phyloP scores from a whole-genome alignment of 371 early-diverging fungal species.

The Gilbertella persicaria region DNA sequence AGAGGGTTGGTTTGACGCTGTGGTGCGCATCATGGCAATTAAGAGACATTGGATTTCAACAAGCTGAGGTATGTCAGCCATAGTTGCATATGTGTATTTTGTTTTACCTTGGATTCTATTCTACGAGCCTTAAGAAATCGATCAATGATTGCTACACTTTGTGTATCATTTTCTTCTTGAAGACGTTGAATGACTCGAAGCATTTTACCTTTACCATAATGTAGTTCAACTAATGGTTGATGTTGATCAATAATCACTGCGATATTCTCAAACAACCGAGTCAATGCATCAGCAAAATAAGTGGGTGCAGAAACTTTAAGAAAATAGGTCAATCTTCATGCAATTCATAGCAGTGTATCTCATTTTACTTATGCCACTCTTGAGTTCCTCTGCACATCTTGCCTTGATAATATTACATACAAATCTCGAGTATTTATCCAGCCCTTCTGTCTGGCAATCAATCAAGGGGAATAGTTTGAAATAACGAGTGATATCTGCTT shows the following conservation, averaged over 20 bases:
- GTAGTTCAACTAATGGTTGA: conserved; percentile 74
- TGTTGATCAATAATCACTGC: conserved; percentile 86
- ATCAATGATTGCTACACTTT: conserved; percentile 75
- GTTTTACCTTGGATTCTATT: conserved; percentile 40
- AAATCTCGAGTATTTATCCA: conserved; percentile 85
- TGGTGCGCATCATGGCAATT: conserved; percentile 35
- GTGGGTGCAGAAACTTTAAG: conserved; percentile 46
- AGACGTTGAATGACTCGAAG: conserved; percentile 82
- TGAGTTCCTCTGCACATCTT: conserved; percentile 69
- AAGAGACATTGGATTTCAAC: conserved; percentile 44
- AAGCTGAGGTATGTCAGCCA: conserved; percentile 17
- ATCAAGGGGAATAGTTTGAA: conserved; percentile 90
- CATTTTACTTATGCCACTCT: conserved; percentile 38
- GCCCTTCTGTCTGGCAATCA: conserved; percentile 77
- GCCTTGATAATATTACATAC: conserved; percentile 76
- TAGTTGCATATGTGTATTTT: neutral
- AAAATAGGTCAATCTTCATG: conserved; percentile 12
- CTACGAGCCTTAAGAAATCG: conserved; percentile 57
- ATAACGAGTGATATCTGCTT: conserved; percentile 77
- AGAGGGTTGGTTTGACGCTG: conserved; percentile 7
- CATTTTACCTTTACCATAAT: conserved; percentile 88
- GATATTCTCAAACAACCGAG: conserved; percentile 83
- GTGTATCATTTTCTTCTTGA: conserved; percentile 85
- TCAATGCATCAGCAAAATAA: conserved; percentile 75
- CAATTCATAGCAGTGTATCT: neutral